phyloP scores from a whole-genome alignment of 768 basidiomycete genomes.

The Boletus fagicola region DNA sequence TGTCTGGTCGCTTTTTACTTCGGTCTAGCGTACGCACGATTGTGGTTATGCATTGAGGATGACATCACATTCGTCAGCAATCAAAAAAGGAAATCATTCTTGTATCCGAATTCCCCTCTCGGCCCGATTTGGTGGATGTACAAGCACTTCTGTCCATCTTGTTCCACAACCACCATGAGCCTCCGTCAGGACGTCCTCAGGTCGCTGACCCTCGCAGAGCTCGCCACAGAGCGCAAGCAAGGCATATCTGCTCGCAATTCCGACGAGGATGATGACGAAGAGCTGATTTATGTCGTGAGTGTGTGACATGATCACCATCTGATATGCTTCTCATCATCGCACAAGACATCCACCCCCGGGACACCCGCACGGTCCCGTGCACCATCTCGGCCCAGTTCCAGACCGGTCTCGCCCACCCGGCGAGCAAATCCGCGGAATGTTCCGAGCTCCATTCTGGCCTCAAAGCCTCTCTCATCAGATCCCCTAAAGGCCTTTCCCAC shows the following conservation, averaged over 20 bases:
- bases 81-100: slow-evolving; percentile 9
- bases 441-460: slow-evolving; percentile 30
- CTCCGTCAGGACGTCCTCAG: slow-evolving; percentile 69
- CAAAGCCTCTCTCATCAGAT: slow-evolving; percentile 40
- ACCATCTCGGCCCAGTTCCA: slow-evolving; percentile 47
- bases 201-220: slow-evolving; percentile 43
- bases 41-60: slow-evolving; percentile 10
- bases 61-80: slow-evolving; percentile 26
- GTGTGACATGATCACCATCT: background rate
- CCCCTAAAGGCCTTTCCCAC: slow-evolving; percentile 74
- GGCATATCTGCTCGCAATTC: slow-evolving; percentile 5
- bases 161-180: slow-evolving; percentile 47
- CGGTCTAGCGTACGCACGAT: slow-evolving; percentile 46
- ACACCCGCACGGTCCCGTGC: slow-evolving; percentile 65
- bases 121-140: background rate
- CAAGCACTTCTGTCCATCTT: background rate
- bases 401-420: slow-evolving; percentile 39
- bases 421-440: slow-evolving; percentile 16
- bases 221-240: slow-evolving; percentile 30
- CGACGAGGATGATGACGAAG: slow-evolving; percentile 61
- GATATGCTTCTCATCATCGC: slow-evolving; percentile 9
- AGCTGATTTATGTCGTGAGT: slow-evolving; percentile 71
- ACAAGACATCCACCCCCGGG: slow-evolving; percentile 63
- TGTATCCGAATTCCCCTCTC: background rate
- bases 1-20: slow-evolving; percentile 75